A percentile compares a stretch with the other conserved stretches of the same genome.
Evolutionary conservation across 148 eudicot genomes (phyloP).

Genomic region (Cornus controversa): DNA sequence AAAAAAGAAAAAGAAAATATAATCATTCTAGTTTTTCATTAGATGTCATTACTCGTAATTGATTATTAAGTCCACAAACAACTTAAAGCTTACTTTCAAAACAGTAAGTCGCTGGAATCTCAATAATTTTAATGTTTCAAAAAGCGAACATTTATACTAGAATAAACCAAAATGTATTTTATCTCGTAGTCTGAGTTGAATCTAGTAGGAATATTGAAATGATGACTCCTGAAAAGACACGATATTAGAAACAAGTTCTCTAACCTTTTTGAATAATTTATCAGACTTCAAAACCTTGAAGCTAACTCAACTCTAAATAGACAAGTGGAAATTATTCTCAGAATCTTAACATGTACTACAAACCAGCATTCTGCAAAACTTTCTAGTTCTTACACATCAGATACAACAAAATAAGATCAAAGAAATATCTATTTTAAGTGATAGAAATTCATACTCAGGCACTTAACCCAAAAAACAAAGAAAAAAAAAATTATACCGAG

Average conservation of each 20-base stretch:
- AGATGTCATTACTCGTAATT: background rate
- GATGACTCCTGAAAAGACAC: background rate
- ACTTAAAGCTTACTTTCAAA: background rate
- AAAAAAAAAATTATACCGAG: background rate
- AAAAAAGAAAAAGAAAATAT: too few species aligned
- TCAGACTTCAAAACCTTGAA: background rate
- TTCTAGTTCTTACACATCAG: background rate
- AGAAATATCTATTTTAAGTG: background rate
- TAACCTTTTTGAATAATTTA: too few species aligned
- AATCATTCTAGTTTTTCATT: too few species aligned
- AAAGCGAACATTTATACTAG: background rate
- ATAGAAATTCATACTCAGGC: background rate
- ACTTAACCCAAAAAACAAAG: background rate
- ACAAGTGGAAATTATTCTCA: background rate
- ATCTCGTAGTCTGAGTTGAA: background rate
- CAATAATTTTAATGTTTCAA: background rate
- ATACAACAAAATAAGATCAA: background rate
- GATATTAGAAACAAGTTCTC: background rate
- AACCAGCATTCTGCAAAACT: background rate
- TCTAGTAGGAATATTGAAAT: background rate
- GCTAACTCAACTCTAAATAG: background rate
- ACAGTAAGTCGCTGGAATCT: background rate
- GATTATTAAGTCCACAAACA: background rate
- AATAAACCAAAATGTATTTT: background rate
- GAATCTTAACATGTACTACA: background rate